phyloP scores from a whole-genome alignment of 2,329 filamentous ascomycete species.

The Penicillium sp. region DNA sequence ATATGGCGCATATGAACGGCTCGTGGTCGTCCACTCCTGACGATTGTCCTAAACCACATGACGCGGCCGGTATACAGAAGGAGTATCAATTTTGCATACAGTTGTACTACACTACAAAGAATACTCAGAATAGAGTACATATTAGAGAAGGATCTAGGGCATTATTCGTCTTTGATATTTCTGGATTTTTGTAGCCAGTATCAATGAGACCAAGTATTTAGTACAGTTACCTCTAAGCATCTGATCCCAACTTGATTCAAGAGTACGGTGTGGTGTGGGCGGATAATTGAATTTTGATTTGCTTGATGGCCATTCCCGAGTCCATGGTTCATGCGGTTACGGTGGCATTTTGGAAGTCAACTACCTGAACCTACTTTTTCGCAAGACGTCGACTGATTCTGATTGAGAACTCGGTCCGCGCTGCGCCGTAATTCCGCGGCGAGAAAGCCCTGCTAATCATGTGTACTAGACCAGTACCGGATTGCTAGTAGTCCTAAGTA shows the following conservation, averaged over 20 bases:
- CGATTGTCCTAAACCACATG: constrained; percentile 20
- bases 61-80: constrained; percentile 14
- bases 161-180: not conserved
- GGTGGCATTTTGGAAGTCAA: not conserved
- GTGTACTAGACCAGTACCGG: too few relatives aligned
- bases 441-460: not conserved
- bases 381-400: not conserved
- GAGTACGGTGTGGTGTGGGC: not conserved
- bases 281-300: not conserved
- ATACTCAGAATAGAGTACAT: not conserved
- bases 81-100: not conserved
- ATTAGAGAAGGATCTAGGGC: not conserved
- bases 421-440: not conserved
- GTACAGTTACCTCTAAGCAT: not conserved
- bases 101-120: not conserved
- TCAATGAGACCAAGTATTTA: not conserved
- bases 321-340: constrained; percentile 15
- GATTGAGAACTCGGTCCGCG: not conserved
- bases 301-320: constrained; percentile 9
- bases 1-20: not conserved
- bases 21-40: not conserved
- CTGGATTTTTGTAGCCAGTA: not conserved
- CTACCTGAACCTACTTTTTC: not conserved
- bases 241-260: not conserved
- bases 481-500: too few relatives aligned